phyloP scores from a whole-genome alignment of 208 protist species.

The Vickermania ingenoplastis region DNA sequence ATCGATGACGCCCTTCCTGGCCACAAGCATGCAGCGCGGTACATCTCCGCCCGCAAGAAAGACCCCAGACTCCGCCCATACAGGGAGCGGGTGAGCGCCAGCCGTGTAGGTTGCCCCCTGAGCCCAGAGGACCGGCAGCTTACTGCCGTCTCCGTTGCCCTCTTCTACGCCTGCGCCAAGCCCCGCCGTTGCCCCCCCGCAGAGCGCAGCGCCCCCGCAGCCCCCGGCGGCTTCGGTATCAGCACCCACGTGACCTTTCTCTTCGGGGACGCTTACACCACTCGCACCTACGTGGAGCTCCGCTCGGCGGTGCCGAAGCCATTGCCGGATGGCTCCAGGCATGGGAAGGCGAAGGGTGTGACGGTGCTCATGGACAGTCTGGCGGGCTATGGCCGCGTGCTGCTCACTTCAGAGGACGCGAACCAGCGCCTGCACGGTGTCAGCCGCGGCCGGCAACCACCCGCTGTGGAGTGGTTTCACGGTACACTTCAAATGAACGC shows the following conservation, averaged over 20 bases:
- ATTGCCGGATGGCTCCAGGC: neutral
- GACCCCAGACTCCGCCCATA: slow-evolving; percentile 20
- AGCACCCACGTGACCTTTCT: slow-evolving; percentile 38
- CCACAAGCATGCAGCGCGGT: neutral
- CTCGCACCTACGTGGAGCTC: slow-evolving; percentile 22
- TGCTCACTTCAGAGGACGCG: neutral
- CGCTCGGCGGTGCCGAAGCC: neutral
- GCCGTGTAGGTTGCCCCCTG: neutral
- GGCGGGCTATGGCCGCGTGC: neutral
- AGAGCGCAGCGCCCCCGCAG: slow-evolving; percentile 10
- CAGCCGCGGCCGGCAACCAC: neutral
- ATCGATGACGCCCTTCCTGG: neutral
- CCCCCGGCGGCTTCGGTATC: neutral
- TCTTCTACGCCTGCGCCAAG: slow-evolving; percentile 4
- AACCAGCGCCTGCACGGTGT: neutral
- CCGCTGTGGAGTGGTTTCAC: neutral
- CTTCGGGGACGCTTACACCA: slow-evolving; percentile 64
- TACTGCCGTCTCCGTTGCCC: slow-evolving; percentile 9
- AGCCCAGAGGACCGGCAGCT: slow-evolving; percentile 8
- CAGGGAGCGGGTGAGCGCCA: slow-evolving; percentile 4
- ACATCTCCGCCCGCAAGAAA: neutral
- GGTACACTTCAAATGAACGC: slow-evolving; percentile 16
- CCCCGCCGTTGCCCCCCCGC: neutral
- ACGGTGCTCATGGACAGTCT: neutral
- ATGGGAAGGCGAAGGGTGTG: neutral